phyloP scores from a whole-genome alignment of 1,284 basidiomycete species.

The Puccinia triticina region DNA sequence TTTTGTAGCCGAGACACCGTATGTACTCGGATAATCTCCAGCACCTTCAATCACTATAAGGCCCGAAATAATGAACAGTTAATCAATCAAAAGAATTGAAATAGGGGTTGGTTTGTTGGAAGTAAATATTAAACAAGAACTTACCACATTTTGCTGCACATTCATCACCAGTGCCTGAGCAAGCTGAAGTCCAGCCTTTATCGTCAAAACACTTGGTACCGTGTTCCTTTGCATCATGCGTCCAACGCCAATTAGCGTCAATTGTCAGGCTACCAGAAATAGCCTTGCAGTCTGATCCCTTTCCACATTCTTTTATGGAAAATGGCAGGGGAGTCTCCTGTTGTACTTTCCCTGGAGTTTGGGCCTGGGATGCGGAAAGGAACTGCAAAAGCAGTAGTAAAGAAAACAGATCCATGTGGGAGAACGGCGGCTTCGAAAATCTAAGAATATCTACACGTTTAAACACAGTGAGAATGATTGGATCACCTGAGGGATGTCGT shows the following conservation, averaged over 20 bases:
- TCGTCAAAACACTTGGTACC: neutral
- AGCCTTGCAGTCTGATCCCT: neutral
- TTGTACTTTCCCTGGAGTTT: neutral
- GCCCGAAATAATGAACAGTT: neutral
- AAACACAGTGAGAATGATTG: neutral
- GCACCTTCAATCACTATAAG: neutral
- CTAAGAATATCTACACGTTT: neutral
- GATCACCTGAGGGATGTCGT: neutral
- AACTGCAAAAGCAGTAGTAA: neutral
- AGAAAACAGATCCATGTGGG: neutral
- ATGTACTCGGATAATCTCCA: neutral
- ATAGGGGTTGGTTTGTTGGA: neutral
- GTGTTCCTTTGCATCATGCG: neutral
- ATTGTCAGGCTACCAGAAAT: constrained; percentile 7
- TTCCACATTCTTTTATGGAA: constrained; percentile 7
- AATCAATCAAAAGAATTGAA: neutral
- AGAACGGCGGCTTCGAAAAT: neutral
- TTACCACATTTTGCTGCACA: constrained; percentile 22
- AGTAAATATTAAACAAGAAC: neutral
- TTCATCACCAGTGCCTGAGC: constrained; percentile 14
- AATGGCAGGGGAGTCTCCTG: constrained; percentile 2
- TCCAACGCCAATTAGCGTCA: constrained; percentile 26
- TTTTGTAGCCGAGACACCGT: neutral
- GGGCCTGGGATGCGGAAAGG: constrained; percentile 3
- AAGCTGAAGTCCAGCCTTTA: constrained; percentile 4